A percentile compares a stretch with the other conserved stretches of the same genome.
Evolutionary conservation across 1,284 basidiomycete genomes (phyloP).

Genomic region (Agaricales sp.): DNA sequence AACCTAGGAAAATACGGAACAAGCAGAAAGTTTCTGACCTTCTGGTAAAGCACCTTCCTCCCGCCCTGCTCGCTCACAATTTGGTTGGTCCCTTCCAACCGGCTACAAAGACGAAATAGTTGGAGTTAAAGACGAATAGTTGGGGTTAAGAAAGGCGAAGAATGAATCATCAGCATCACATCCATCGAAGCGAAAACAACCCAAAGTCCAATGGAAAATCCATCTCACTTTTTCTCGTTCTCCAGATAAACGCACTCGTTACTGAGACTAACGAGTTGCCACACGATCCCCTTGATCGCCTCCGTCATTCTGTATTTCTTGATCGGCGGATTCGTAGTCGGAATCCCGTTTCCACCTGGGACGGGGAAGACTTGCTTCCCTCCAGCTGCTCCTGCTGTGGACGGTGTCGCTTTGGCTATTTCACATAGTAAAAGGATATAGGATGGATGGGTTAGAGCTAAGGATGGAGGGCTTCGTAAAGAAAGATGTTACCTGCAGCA

Average conservation of each 20-base stretch:
- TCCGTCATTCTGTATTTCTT: conserved; percentile 70
- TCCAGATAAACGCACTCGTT: conserved; percentile 73
- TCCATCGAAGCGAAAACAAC: conserved; percentile 1
- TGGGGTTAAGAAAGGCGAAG: too few species aligned
- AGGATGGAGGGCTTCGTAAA: background rate
- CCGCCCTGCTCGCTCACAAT: conserved; percentile 72
- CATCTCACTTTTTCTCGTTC: conserved; percentile 76
- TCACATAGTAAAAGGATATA: too few species aligned
- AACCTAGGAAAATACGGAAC: conserved; percentile 1
- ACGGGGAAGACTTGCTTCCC: background rate
- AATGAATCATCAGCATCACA: conserved; percentile 8
- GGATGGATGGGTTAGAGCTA: too few species aligned
- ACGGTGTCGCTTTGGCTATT: too few species aligned
- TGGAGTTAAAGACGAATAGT: too few species aligned
- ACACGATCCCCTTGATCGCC: conserved; percentile 62
- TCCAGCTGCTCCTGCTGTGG: background rate
- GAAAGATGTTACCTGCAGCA: background rate
- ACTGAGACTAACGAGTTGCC: conserved; percentile 70
- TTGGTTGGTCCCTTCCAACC: conserved; percentile 53
- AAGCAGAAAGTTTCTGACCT: conserved; percentile 29
- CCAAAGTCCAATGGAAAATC: conserved; percentile 5
- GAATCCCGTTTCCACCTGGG: background rate
- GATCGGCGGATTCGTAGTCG: conserved; percentile 36
- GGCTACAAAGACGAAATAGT: conserved; percentile 25
- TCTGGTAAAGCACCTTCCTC: conserved; percentile 70